Evolutionary conservation across 495 filamentous ascomycete species (phyloP).

Genomic region (Lasiosphaeria ovina): DNA sequence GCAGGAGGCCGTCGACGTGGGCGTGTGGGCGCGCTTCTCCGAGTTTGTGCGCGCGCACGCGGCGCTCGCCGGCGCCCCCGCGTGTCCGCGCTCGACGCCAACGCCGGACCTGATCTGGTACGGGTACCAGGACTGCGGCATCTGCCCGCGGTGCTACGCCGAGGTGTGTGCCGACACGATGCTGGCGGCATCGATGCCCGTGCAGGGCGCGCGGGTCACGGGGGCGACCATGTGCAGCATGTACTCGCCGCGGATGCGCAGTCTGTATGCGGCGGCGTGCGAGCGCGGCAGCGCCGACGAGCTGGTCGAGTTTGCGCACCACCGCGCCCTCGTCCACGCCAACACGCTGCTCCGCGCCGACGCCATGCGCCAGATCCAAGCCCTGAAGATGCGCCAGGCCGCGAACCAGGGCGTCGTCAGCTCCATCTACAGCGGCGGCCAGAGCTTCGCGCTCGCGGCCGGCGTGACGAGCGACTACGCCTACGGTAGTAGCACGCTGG

Average conservation of each 20-base stretch:
- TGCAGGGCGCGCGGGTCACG: neutral
- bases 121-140: neutral
- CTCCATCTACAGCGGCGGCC: neutral
- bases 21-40: neutral
- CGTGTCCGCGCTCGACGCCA: neutral
- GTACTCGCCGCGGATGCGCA: neutral
- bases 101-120: neutral
- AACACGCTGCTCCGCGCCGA: neutral
- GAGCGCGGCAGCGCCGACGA: neutral
- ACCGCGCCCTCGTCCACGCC: neutral
- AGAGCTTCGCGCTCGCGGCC: neutral
- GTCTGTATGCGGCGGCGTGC: neutral
- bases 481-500: neutral
- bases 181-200: neutral
- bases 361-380: neutral
- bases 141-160: neutral
- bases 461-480: neutral
- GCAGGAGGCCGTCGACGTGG: neutral
- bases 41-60: neutral
- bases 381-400: neutral
- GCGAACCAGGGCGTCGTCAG: neutral
- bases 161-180: neutral
- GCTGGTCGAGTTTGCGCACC: neutral
- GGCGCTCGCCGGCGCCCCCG: no score
- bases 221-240: neutral